Evolutionary conservation across 129 eudicot species (phyloP), one percentile per base, ranked within the genome.

Genomic region (Chrysanthemum lavandulifolium): DNA sequence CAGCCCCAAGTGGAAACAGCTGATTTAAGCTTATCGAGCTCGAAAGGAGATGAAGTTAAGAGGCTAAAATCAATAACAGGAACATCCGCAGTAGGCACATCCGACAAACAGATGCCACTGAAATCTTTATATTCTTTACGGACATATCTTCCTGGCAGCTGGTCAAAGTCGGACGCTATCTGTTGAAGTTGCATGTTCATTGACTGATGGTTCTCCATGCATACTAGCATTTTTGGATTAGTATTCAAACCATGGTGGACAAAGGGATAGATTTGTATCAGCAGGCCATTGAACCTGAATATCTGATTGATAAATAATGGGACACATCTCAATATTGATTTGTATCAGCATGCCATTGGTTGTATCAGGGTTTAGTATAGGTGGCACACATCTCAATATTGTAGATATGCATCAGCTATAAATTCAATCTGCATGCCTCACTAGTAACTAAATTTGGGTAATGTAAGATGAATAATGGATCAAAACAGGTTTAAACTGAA

Each of bases 1-100:
- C 47, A 40, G 47, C 47, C 47, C 47, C 47, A 40, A 40, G 47
- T 40, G 47, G 47, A 40, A 40, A 40, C 10, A 40, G 10, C 47
- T 51, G 88, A 73, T 61, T 67, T 72, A 2, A 87, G 86, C 62
- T 81, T 87, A 10, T 78, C 3, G 14, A 89, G 79, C 73, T 88
- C 86, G 3, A 21, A 50, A 25, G 68, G 54, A 45, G 75, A 79
- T 60, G 79, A 73, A n/a, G 25, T 12, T 13, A 79, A 75, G 72
- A 79, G 76, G 71, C 72, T 52, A 57, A 73, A 6, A 55, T 79
- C 79, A 51, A 79, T 73, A 60, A 73, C 79, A 21, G 75, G 82
- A 78, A 72, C 9, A 6, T 43, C 78, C 1, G 18, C 48, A 15
- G 1, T 52, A 4, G 43, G 33, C 29, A 29, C 27, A 63, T 48